Base-by-base conservation (phyloP, 164 flowering plant genomes). In the Aristolochia californica region DNA sequence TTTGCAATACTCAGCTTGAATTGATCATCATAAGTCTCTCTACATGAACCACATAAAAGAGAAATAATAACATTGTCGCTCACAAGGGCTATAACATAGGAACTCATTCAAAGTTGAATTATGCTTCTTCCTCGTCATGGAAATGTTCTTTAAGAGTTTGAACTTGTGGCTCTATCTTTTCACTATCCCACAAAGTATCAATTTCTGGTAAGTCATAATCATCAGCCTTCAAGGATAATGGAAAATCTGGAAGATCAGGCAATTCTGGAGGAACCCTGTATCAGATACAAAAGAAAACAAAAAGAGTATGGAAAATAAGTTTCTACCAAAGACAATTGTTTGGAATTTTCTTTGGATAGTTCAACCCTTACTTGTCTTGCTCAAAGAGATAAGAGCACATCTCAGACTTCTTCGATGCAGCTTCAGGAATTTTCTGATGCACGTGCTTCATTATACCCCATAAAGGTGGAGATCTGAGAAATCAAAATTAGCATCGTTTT, bases 371-470 rank as follows among this genome's bases (percentile, higher is more conserved):
- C 98, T 85, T 85, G 20, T 85, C 89, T 71, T 85, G 75, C 56
- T 80, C 88, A 48, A 93, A 62, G 53, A 93, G 84, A 71, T 83
- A 78, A 49, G 81, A 83, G 66, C 85, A 87, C 84, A 78, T 81
- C 77, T 88, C 90, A 18, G 82, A 80, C 74, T 93, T 93, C 74
- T 74, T 77, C 3, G 81, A 74, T 48, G 89, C 88, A 55, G 77
- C 75, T 66, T 88, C 95, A 22, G 94, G 97, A 52, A 93, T 80
- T 76, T 80, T 87, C 70, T 78, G 83, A 68, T 77, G 66, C 34
- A 93, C 74, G 69, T 80, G 84, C 79, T 83, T 87, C 94, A 88
- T 87, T 16, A 69, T 81, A 68, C 95, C 98, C 94, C 95, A 87
- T 0, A 72, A 63, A 18, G 94, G 89, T 68, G 94, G 82, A 70